These are phyloP conservation scores for Ceratocystis variospora DNA, from an alignment of 2,329 filamentous ascomycete genomes.

Conservation along the genomic window DNA sequence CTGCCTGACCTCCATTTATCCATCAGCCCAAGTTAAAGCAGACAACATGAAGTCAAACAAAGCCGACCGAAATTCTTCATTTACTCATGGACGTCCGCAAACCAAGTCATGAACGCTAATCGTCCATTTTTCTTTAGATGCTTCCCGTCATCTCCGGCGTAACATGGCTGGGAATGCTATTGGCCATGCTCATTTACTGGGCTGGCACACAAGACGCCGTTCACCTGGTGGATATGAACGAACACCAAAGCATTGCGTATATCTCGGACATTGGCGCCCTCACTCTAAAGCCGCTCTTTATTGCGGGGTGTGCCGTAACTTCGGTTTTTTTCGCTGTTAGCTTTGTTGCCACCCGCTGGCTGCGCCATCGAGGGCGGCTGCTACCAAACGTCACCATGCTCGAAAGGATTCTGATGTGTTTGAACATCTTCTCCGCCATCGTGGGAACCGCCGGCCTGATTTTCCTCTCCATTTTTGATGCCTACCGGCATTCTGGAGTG, in stretches of 20 bases:
- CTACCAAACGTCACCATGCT: constrained; percentile 51
- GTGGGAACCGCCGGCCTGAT: constrained; percentile 69
- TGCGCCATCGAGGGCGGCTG: constrained; percentile 69
- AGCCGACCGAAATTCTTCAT: background rate
- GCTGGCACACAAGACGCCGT: constrained; percentile 38
- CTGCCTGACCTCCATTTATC: background rate
- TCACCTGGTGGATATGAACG: constrained; percentile 47
- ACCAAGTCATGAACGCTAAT: background rate
- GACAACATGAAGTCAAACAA: too few relatives aligned
- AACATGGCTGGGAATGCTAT: constrained; percentile 52
- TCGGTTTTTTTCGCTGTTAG: constrained; percentile 68
- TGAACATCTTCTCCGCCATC: constrained; percentile 55
- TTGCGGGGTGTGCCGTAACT: constrained; percentile 55
- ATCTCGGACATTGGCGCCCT: constrained; percentile 53
- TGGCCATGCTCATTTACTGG: constrained; percentile 61
- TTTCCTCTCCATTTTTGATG: constrained; percentile 75
- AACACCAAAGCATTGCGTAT: constrained; percentile 49
- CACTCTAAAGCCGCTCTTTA: constrained; percentile 62
- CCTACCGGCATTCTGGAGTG: constrained; percentile 46
- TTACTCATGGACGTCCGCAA: background rate
- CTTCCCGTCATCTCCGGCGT: constrained; percentile 55
- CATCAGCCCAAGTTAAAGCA: background rate
- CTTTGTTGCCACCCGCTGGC: constrained; percentile 69
- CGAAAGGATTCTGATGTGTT: constrained; percentile 48
- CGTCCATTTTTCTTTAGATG: constrained; percentile 30